Conservation (phyloP, 2,329 filamentous ascomycete genomes). For the Aspergillus ruber region DNA sequence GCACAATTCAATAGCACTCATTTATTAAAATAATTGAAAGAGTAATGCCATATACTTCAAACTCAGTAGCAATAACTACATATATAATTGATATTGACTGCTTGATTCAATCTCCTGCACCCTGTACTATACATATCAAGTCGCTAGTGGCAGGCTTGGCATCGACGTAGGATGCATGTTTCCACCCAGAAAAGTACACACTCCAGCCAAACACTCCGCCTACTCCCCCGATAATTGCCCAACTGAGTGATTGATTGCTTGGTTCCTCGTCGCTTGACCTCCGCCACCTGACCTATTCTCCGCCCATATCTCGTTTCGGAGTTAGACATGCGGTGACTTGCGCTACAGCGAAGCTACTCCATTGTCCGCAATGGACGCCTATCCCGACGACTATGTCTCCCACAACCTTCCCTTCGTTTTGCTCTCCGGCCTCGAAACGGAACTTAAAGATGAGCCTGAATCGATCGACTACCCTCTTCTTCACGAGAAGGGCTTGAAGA, state of each 20-base stretch:
- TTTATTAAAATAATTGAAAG: too few species aligned
- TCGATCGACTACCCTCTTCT: conserved; percentile 44
- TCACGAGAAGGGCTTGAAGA: conserved; percentile 51
- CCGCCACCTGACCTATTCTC: too few species aligned
- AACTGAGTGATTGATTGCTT: too few species aligned
- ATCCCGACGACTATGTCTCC: conserved; percentile 62
- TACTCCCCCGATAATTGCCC: too few species aligned
- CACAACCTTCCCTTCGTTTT: conserved; percentile 82
- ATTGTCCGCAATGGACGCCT: conserved; percentile 41
- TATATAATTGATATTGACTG: too few species aligned
- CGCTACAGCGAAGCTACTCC: conserved; percentile 9
- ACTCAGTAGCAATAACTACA: too few species aligned
- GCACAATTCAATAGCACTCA: too few species aligned
- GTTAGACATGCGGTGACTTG: conserved; percentile 30
- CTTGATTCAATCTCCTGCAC: too few species aligned
- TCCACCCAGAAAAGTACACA: not conserved
- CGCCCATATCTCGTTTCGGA: not conserved
- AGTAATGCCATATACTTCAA: too few species aligned
- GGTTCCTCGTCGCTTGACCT: not conserved
- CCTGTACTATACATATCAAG: not conserved
- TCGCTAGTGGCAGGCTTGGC: not conserved
- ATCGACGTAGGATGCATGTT: not conserved
- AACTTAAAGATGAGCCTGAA: conserved; percentile 25
- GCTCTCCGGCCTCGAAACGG: conserved; percentile 64
- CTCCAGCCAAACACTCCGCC: not conserved